phyloP scores from a whole-genome alignment of 2,329 filamentous ascomycete species.

The Dactylellina drechsleri region DNA sequence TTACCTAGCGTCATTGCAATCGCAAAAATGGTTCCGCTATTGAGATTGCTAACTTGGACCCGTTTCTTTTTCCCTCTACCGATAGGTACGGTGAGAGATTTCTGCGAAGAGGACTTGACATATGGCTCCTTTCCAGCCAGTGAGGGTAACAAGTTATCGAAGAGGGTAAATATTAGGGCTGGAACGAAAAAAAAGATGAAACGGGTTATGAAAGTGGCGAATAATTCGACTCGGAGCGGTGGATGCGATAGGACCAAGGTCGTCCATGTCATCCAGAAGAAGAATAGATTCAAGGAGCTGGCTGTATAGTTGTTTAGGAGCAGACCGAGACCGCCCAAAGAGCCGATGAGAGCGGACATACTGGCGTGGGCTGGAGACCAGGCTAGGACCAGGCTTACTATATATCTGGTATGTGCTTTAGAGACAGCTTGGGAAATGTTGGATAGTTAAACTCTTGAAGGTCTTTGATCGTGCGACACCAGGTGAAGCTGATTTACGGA shows the following conservation, averaged over 20 bases:
- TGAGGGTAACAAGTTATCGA: conserved; percentile 77
- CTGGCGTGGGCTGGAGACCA: background rate
- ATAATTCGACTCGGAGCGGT: conserved; percentile 77
- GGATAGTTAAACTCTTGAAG: too few relatives aligned
- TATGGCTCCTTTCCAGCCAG: conserved; percentile 71
- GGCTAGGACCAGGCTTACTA: background rate
- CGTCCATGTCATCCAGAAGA: conserved; percentile 91
- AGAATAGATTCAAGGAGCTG: conserved; percentile 83
- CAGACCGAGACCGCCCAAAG: conserved; percentile 70
- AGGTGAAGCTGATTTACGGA: too few relatives aligned
- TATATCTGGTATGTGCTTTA: background rate
- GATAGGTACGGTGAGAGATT: conserved; percentile 62
- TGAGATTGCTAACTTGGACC: conserved; percentile 54
- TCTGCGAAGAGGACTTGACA: conserved; percentile 63
- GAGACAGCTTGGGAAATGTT: background rate
- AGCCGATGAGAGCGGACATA: conserved; percentile 50
- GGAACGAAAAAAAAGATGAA: conserved; percentile 77
- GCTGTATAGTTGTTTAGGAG: conserved; percentile 75
- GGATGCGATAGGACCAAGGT: conserved; percentile 82
- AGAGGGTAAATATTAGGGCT: conserved; percentile 75
- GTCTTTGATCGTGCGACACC: too few relatives aligned
- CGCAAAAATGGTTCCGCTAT: conserved; percentile 62
- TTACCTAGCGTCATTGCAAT: conserved; percentile 69
- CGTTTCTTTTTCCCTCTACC: conserved; percentile 63
- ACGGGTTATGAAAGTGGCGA: conserved; percentile 75